A percentile compares a stretch with the other conserved stretches of the same genome.
Conservation (phyloP, 1,139 yeast genomes). For the Yamadazyma mexicana region DNA sequence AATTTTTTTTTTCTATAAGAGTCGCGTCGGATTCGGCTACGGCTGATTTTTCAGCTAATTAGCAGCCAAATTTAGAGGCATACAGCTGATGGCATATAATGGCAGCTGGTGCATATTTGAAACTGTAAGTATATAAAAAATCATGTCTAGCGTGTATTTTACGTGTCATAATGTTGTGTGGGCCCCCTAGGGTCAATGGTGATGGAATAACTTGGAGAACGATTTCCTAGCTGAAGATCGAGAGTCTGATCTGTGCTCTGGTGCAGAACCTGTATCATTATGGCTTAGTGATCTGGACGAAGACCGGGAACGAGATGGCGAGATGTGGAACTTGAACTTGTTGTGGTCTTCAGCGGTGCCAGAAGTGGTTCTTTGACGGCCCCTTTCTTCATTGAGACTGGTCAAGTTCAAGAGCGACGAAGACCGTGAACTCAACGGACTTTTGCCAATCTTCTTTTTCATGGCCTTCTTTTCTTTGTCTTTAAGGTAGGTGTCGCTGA, state of each 20-base stretch:
- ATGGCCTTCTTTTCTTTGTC: constrained; percentile 15
- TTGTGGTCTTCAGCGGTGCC: constrained; percentile 3
- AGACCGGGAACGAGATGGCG: constrained; percentile 14
- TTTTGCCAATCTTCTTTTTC: constrained; percentile 7
- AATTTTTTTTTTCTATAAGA: not conserved
- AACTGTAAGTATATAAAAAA: too few species aligned
- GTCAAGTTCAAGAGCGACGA: constrained; percentile 11
- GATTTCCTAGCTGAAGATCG: constrained; percentile 7
- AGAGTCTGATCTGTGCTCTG: constrained; percentile 7
- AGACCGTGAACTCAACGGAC: constrained; percentile 11
- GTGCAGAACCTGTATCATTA: not conserved
- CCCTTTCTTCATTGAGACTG: constrained; percentile 15
- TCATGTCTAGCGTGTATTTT: too few species aligned
- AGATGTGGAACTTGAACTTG: constrained; percentile 10
- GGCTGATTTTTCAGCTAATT: too few species aligned
- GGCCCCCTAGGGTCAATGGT: constrained; percentile 1
- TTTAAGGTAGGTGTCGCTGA: constrained; percentile 18
- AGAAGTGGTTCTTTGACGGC: constrained; percentile 11
- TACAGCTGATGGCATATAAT: not conserved
- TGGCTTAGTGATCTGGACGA: constrained; percentile 9
- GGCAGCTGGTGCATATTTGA: too few species aligned
- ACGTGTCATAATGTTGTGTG: too few species aligned
- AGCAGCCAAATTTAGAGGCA: not conserved
- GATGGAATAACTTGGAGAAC: constrained; percentile 10
- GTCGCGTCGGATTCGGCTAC: not conserved